A percentile compares a stretch with the other conserved stretches of the same genome.
Evolutionary conservation across 148 eudicot species (phyloP).

Genomic region (Diospyros lotus): DNA sequence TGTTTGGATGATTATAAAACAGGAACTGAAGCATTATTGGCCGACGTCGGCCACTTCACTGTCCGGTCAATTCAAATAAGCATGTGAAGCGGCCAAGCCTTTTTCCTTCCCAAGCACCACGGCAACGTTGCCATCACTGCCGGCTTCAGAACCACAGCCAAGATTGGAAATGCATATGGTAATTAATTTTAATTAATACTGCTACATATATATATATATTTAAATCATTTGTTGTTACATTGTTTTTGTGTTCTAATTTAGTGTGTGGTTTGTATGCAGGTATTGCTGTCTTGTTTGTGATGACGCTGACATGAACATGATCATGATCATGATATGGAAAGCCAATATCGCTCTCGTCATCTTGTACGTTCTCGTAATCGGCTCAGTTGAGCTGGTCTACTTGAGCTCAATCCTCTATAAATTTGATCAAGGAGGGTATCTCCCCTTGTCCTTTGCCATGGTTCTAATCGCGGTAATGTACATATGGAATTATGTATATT

Average conservation of each 20-base stretch:
- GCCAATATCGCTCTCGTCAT: conserved; percentile 34
- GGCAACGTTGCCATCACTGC: conserved; percentile 31
- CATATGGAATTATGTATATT: conserved; percentile 52
- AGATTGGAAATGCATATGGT: conserved; percentile 50
- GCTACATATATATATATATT: no score
- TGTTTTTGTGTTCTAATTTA: no score
- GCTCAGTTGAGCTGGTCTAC: conserved; percentile 41
- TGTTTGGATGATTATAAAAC: neutral
- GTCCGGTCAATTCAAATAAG: conserved; percentile 41
- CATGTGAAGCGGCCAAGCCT: conserved; percentile 38
- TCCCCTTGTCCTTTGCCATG: conserved; percentile 52
- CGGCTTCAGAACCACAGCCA: conserved; percentile 26
- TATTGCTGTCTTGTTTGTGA: conserved; percentile 64
- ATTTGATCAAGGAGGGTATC: conserved; percentile 62
- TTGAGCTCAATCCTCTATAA: conserved; percentile 67
- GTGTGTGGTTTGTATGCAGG: conserved; percentile 28
- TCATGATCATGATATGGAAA: conserved; percentile 73
- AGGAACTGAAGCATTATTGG: conserved; percentile 47
- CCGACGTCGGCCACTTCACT: conserved; percentile 45
- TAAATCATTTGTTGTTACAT: neutral
- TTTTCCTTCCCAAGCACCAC: conserved; percentile 34
- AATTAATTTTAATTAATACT: neutral
- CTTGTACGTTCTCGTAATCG: conserved; percentile 33
- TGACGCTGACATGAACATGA: conserved; percentile 49
- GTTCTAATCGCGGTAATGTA: conserved; percentile 47